phyloP scores from a whole-genome alignment of 2,329 filamentous ascomycete genomes.

The Teratosphaeria gauchensis region DNA sequence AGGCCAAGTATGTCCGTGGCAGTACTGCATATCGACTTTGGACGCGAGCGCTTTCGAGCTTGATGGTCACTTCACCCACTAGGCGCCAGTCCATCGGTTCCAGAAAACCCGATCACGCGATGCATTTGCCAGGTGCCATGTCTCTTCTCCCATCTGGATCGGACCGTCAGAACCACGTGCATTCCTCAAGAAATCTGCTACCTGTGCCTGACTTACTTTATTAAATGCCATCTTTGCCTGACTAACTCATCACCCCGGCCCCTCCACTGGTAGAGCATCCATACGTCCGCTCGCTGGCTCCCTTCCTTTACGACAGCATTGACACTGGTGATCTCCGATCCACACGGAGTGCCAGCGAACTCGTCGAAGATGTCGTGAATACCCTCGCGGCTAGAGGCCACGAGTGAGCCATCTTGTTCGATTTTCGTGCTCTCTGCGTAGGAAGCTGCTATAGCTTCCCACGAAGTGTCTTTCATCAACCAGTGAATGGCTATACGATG shows the following conservation, averaged over 20 bases:
- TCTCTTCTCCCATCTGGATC: neutral
- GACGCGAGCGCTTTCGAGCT: neutral
- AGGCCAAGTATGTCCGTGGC: neutral
- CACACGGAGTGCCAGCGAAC: neutral
- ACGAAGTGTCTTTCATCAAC: neutral
- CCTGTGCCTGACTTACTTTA: neutral
- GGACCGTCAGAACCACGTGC: neutral
- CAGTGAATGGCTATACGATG: neutral
- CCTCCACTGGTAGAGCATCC: neutral
- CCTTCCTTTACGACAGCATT: neutral
- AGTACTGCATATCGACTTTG: neutral
- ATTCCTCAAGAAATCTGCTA: neutral
- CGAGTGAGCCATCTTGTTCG: neutral
- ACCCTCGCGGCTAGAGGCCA: neutral
- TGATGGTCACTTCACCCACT: neutral
- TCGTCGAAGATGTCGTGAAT: neutral
- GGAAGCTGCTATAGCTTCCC: neutral
- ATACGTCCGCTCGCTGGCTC: neutral
- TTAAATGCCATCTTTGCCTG: neutral
- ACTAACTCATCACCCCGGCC: neutral
- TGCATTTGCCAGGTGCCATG: neutral
- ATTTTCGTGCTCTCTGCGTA: neutral
- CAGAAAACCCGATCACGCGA: neutral
- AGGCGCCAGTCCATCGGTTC: neutral
- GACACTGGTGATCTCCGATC: neutral